These are phyloP conservation scores for Anethum foeniculum DNA, from an alignment of 140 eudicot species.

Conservation along the genomic window DNA sequence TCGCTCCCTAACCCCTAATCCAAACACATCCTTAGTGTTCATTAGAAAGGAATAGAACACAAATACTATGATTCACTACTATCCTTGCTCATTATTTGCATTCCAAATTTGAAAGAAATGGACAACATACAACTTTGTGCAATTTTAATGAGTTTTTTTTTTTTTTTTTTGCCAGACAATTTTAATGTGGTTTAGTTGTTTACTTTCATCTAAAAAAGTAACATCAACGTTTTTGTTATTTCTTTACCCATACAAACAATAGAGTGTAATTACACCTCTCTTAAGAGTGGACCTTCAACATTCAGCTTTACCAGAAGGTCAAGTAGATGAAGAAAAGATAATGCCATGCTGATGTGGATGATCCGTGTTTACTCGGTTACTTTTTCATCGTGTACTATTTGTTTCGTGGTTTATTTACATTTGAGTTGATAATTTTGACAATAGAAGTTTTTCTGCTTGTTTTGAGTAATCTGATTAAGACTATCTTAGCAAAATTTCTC, in stretches of 20 bases:
- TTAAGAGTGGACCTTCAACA: not conserved
- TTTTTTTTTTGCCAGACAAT: no score
- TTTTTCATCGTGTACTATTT: not conserved
- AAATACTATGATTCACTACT: not conserved
- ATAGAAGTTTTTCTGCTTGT: not conserved
- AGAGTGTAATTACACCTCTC: not conserved
- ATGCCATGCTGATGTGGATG: not conserved
- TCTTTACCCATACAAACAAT: not conserved
- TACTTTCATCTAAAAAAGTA: not conserved
- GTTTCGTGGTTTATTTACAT: not conserved
- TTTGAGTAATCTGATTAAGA: not conserved
- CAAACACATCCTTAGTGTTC: not conserved
- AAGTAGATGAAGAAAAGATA: not conserved
- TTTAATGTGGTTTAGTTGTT: not conserved
- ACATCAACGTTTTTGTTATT: not conserved
- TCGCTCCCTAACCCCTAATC: no score
- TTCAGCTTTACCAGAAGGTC: not conserved
- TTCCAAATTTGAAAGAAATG: not conserved
- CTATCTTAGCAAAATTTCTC: not conserved
- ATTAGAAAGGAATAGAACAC: not conserved
- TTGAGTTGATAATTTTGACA: not conserved
- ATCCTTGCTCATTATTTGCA: not conserved
- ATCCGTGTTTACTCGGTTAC: not conserved
- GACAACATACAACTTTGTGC: not conserved
- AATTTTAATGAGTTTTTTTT: no score